These are phyloP conservation scores for Lunasporangiospora selenospora DNA, from an alignment of 192 early-diverging fungal species.

Conservation along the genomic window DNA sequence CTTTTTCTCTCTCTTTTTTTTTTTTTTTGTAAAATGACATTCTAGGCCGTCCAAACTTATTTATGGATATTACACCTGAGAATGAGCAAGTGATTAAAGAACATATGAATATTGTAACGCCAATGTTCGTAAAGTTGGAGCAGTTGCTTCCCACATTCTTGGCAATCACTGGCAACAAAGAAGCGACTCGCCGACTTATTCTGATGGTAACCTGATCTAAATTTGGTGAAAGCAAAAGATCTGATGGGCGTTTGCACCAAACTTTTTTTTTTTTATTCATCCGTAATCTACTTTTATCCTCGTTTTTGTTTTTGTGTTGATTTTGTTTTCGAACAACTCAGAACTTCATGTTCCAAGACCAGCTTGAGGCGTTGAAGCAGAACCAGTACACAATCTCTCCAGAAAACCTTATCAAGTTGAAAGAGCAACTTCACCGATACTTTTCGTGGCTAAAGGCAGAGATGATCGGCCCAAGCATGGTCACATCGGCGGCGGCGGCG, in stretches of 20 bases:
- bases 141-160: conserved; percentile 56
- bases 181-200: conserved; percentile 56
- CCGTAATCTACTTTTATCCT: background rate
- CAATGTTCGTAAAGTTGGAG: conserved; percentile 55
- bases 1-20: background rate
- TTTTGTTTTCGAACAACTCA: background rate
- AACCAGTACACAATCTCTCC: conserved; percentile 55
- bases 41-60: conserved; percentile 25
- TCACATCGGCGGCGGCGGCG: too few relatives aligned
- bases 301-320: background rate
- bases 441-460: conserved; percentile 55
- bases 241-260: too few relatives aligned
- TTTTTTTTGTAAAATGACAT: background rate
- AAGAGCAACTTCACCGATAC: conserved; percentile 54
- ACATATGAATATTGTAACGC: conserved; percentile 43
- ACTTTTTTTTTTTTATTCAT: background rate
- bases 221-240: too few relatives aligned
- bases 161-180: conserved; percentile 51
- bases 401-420: conserved; percentile 52
- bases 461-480: background rate
- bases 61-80: conserved; percentile 46
- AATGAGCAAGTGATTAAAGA: conserved; percentile 54
- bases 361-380: conserved; percentile 50
- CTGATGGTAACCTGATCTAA: conserved; percentile 52
- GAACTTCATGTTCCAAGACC: conserved; percentile 63